phyloP scores from a whole-genome alignment of 192 early-diverging fungal genomes.

The Coemansia sp. region DNA sequence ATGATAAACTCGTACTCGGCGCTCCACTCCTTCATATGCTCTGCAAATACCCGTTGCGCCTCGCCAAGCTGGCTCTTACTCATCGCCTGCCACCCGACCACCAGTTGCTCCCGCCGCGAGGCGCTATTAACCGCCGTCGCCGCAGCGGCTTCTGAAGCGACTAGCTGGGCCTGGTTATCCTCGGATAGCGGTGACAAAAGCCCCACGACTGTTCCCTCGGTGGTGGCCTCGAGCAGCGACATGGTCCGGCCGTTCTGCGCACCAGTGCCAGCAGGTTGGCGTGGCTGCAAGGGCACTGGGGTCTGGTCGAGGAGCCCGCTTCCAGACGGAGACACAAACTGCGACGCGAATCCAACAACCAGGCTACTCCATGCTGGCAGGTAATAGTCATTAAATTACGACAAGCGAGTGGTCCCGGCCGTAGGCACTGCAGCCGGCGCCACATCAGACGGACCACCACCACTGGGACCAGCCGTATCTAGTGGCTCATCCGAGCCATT shows the following conservation, averaged over 20 bases:
- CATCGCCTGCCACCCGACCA: conserved; percentile 52
- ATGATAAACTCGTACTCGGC: conserved; percentile 47
- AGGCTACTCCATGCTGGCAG: conserved; percentile 48
- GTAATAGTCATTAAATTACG: conserved; percentile 36
- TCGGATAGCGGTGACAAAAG: conserved; percentile 40
- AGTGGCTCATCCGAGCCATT: neutral
- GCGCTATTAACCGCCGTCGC: neutral
- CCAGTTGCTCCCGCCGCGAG: conserved; percentile 9
- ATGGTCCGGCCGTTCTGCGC: conserved; percentile 23
- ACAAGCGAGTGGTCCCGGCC: conserved; percentile 12
- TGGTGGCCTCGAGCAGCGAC: conserved; percentile 48
- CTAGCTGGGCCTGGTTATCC: neutral
- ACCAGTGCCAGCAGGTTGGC: neutral
- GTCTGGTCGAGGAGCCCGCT: conserved; percentile 38
- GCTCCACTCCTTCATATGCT: conserved; percentile 32
- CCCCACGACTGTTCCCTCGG: conserved; percentile 45
- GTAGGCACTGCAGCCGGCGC: neutral
- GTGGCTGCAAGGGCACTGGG: neutral
- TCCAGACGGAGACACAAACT: conserved; percentile 49
- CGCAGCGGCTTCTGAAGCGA: neutral
- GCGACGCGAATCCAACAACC: conserved; percentile 51
- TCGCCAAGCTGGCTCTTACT: conserved; percentile 14
- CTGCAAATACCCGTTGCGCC: conserved; percentile 28
- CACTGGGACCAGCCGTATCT: neutral
- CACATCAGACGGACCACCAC: neutral